Evolutionary conservation across 164 flowering plant species (phyloP).

Genomic region (Nymphaea colorata): DNA sequence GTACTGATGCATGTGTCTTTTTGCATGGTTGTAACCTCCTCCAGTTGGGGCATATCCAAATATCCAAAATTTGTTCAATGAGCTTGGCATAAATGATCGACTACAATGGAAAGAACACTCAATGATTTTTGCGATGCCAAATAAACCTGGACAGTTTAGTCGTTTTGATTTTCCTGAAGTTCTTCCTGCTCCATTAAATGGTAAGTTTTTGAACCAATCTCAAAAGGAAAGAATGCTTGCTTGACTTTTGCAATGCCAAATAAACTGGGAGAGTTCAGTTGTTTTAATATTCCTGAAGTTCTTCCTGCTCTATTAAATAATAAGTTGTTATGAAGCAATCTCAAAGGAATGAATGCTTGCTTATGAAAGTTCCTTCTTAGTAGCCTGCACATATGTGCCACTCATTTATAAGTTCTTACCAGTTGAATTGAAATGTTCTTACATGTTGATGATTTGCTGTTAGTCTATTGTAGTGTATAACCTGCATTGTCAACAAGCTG

Average conservation of each 20-base stretch:
- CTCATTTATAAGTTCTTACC: too few species aligned
- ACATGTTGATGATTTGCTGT: too few species aligned
- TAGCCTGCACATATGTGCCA: too few species aligned
- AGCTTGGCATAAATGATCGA: constrained; percentile 88
- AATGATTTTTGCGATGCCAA: constrained; percentile 98
- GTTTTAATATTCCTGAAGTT: constrained; percentile 87
- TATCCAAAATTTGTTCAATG: constrained; percentile 88
- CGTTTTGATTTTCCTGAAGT: constrained; percentile 90
- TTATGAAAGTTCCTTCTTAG: constrained; percentile 4
- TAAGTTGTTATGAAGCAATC: constrained; percentile 9
- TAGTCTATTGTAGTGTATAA: too few species aligned
- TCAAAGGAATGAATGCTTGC: too few species aligned
- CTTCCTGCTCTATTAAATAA: constrained; percentile 93
- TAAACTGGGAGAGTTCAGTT: constrained; percentile 93
- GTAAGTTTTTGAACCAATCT: constrained; percentile 19
- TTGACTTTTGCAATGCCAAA: constrained; percentile 97
- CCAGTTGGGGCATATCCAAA: constrained; percentile 99
- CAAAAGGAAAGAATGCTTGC: too few species aligned
- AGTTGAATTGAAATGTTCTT: too few species aligned
- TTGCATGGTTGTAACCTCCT: background rate
- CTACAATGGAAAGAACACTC: constrained; percentile 99
- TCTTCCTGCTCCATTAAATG: constrained; percentile 89
- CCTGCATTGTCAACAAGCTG: too few species aligned
- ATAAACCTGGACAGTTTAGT: constrained; percentile 92
- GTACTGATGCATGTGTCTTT: too few species aligned